Conservation (phyloP, 1,139 yeast genomes). For the Taphrina communis region DNA sequence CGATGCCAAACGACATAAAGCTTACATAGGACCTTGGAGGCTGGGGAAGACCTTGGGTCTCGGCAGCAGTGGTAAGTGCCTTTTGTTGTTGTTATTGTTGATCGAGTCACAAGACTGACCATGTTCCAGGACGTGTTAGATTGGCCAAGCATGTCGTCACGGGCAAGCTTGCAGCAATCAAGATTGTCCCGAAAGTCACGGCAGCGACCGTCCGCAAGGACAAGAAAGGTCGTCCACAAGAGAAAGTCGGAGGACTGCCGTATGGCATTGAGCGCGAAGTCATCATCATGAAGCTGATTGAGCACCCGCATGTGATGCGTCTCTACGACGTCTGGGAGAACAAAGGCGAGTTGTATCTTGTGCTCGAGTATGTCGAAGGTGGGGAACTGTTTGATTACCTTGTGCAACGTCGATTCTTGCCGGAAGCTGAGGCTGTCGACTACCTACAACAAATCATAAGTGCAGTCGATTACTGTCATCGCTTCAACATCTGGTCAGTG, state of each 20-base stretch:
- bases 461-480: slow-evolving; percentile 93
- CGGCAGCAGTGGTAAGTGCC: slow-evolving; percentile 78
- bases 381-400: slow-evolving; percentile 94
- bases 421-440: slow-evolving; percentile 85
- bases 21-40: slow-evolving; percentile 86
- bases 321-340: slow-evolving; percentile 98
- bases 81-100: not conserved
- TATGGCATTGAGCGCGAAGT: slow-evolving; percentile 97
- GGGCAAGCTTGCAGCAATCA: slow-evolving; percentile 93
- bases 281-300: slow-evolving; percentile 84
- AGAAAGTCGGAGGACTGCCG: slow-evolving; percentile 61
- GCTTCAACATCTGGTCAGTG: slow-evolving; percentile 68
- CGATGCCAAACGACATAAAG: slow-evolving; percentile 36
- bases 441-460: slow-evolving; percentile 90
- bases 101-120: not conserved
- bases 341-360: slow-evolving; percentile 78
- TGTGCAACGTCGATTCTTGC: slow-evolving; percentile 84
- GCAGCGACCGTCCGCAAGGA: slow-evolving; percentile 56
- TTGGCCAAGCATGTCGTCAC: slow-evolving; percentile 84
- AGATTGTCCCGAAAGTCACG: slow-evolving; percentile 87
- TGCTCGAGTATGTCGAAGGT: slow-evolving; percentile 94
- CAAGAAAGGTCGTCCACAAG: slow-evolving; percentile 47
- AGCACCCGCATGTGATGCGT: slow-evolving; percentile 94
- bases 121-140: slow-evolving; percentile 63
- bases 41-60: slow-evolving; percentile 91